A percentile compares a stretch with the other conserved stretches of the same genome.
phyloP scores from a whole-genome alignment of 805 yeast genomes.

The Candida sanyiensis region DNA sequence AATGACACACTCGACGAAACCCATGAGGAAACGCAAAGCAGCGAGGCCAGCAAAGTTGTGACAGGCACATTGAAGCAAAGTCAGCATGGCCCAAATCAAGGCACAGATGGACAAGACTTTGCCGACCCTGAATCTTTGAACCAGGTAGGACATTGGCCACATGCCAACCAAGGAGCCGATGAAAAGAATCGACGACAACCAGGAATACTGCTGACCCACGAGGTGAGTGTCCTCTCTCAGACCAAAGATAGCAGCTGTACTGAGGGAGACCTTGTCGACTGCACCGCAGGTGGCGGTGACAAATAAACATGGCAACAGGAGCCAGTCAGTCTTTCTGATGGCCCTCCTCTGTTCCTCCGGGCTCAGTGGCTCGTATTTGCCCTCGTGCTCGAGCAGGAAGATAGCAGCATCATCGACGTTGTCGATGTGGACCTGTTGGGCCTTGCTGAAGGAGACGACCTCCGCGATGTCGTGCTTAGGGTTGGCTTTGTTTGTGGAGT shows the following conservation, averaged over 20 bases:
- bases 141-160: conserved; percentile 32
- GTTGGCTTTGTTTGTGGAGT: conserved; percentile 3
- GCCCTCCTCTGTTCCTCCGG: conserved; percentile 28
- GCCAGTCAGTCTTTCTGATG: conserved; percentile 34
- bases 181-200: conserved; percentile 38
- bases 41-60: conserved; percentile 35
- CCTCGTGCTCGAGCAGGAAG: conserved; percentile 22
- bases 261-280: conserved; percentile 39
- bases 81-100: conserved; percentile 18
- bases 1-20: conserved; percentile 36
- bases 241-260: conserved; percentile 44
- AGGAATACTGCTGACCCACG: conserved; percentile 35
- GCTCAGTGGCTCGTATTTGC: conserved; percentile 22
- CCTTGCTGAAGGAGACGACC: conserved; percentile 3
- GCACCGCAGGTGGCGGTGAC: conserved; percentile 32
- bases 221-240: conserved; percentile 34
- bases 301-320: conserved; percentile 33
- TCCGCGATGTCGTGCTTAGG: conserved; percentile 1
- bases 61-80: conserved; percentile 29
- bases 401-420: conserved; percentile 24
- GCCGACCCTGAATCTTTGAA: conserved; percentile 23
- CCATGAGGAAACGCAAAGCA: conserved; percentile 40
- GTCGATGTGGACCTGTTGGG: neutral
- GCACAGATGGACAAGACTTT: conserved; percentile 23
- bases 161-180: conserved; percentile 37